Conservation (phyloP, 768 basidiomycete species). For the Kwoniella bestiolae region DNA sequence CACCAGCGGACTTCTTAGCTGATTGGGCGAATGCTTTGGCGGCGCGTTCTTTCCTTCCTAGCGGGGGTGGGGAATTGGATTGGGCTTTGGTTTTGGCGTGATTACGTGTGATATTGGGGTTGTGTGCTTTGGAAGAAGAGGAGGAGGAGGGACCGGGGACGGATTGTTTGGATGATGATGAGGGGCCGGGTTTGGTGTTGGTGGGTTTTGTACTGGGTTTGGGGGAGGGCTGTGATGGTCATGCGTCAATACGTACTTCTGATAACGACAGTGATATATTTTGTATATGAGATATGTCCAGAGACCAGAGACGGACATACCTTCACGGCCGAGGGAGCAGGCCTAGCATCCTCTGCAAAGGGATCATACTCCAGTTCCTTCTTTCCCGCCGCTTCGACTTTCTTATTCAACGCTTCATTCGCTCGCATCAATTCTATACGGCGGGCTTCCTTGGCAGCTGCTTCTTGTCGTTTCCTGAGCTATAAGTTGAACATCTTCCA, state of each 20-base stretch:
- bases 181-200: neutral
- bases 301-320: neutral
- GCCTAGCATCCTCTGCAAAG: conserved; percentile 46
- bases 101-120: neutral
- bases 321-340: conserved; percentile 5
- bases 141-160: conserved; percentile 15
- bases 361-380: conserved; percentile 38
- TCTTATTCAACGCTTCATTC: conserved; percentile 37
- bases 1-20: conserved; percentile 27
- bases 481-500: neutral
- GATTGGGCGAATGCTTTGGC: conserved; percentile 38
- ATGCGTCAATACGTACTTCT: too few species aligned
- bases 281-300: too few species aligned
- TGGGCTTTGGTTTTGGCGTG: neutral
- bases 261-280: too few species aligned
- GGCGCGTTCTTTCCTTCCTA: conserved; percentile 44
- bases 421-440: conserved; percentile 38
- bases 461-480: conserved; percentile 40
- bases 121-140: neutral
- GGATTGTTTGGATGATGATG: conserved; percentile 16
- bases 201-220: neutral
- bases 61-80: conserved; percentile 29
- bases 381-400: conserved; percentile 1
- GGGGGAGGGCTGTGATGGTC: neutral
- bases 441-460: conserved; percentile 38